Evolutionary conservation across 805 yeast genomes (phyloP), one percentile per base, ranked within the genome.

Genomic region (Candida hispaniensis): DNA sequence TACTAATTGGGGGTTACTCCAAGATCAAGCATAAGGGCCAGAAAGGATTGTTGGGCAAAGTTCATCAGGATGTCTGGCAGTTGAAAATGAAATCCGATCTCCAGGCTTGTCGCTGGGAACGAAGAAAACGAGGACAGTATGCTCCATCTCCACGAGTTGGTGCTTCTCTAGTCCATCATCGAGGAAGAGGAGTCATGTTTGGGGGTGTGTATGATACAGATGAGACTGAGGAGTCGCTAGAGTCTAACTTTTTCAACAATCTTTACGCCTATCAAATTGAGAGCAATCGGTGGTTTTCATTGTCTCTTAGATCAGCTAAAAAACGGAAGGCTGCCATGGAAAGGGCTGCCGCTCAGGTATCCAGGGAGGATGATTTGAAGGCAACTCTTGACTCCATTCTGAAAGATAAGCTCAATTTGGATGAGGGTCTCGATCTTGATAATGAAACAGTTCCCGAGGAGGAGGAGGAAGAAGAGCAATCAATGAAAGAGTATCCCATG

Each of bases 141-240:
- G 85, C 77, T 42, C 96, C 96, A 4, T 72, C 88, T 2, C 80
- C 96, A 9, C 69, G 97, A 48, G 95, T 82, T n/a, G 97, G 98
- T 0, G 79, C 93, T 51, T 76, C 93, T 4, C 71, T 88, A 76
- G 85, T 75, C 7, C 67, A 67, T 45, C 97, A 88, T 57, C 79
- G 81, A 48, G 93, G 93, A 40, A 73, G 96, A 61, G 96, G 96
- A 40, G 68, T 88, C 7, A 49, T 86, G 51, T 91, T 88, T 60
- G 97, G 97, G 22, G 97, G 97, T 48, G 98, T 91, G 9, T 86
- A 71, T 49, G 97, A 88, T 56, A 80, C 70, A 42, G 94, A 86
- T 47, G 98, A 88, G 57, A 88, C 94, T 9, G 97, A 88, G 55
- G 97, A 91, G 57, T 71, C 79, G 36, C 60, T 88, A 42, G 88